Percentiles rank a stretch among this genome's conserved stretches.
Evolutionary conservation across 2,329 filamentous ascomycete species (phyloP).

Genomic region (Fusarium sp.): DNA sequence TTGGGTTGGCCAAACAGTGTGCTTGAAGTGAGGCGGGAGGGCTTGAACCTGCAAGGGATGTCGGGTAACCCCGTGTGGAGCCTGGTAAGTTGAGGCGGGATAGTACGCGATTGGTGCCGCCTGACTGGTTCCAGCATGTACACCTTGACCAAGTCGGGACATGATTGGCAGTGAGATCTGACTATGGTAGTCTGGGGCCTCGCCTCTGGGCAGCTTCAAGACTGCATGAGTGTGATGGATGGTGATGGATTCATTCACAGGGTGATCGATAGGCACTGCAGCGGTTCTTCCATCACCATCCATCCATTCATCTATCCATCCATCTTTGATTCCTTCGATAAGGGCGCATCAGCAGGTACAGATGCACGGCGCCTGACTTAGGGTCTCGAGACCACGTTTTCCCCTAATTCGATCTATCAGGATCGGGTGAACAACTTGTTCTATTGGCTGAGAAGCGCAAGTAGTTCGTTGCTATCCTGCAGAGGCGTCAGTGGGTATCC

Average conservation of each 20-base stretch:
- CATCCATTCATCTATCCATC: neutral
- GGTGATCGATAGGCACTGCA: constrained; percentile 6
- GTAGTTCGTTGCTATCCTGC: constrained; percentile 1
- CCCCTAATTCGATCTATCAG: constrained; percentile 32
- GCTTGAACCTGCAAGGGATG: constrained; percentile 46
- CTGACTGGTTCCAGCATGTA: constrained; percentile 49
- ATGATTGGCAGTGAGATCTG: constrained; percentile 47
- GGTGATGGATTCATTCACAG: constrained; percentile 20
- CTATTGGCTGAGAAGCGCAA: constrained; percentile 30
- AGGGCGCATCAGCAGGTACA: constrained; percentile 38
- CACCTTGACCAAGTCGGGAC: constrained; percentile 23
- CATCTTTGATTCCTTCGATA: constrained; percentile 19
- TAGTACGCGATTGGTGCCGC: constrained; percentile 50
- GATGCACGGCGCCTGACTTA: constrained; percentile 29
- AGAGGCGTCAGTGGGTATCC: constrained; percentile 28
- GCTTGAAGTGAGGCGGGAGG: constrained; percentile 48
- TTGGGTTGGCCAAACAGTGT: constrained; percentile 36
- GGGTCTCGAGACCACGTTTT: constrained; percentile 44
- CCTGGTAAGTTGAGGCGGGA: constrained; percentile 45
- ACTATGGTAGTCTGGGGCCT: constrained; percentile 2
- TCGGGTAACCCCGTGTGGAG: constrained; percentile 50
- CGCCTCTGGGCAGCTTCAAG: constrained; percentile 21
- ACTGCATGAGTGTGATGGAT: constrained; percentile 16
- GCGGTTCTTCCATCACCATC: no score
- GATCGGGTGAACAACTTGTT: constrained; percentile 29